Base-by-base conservation (phyloP, 768 basidiomycete species). In the Collybia sordida region DNA sequence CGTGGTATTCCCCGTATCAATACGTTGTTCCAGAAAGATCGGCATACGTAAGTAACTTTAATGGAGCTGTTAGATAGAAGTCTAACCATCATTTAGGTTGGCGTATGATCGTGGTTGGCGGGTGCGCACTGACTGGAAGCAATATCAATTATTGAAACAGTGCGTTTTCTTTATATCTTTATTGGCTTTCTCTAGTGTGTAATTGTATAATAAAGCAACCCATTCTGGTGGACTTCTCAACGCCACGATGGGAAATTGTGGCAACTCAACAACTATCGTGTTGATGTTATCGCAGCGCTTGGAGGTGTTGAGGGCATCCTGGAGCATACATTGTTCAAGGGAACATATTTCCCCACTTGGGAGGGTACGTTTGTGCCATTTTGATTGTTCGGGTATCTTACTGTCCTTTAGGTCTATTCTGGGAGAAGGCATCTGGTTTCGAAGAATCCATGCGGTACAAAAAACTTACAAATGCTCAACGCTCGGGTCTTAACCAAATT, bases 21-120 rank as follows among this genome's bases (percentile, higher is more conserved):
- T 71, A 98, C 96, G 0, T 73, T 99, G 40, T 99, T 98, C 89
- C 96, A 98, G 74, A 97, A 96, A 74, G 96, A 98, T 62, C 83
- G 93, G 14, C 94, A 96, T 56, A 97, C 94, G 77, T 88, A 60
- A 61, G 82, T 72, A 46, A 24, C 43, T 38, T 12, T 15, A 14
- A 42, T 49, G 40, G 9, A 31, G 22, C 17, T 6, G 42, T 46
- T 15, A 11, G 0, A 47, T 44, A 5, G 23, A 11, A 19, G 45
- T 38, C 47, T 25, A 17, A 31, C 19, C n/a, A 46, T 42, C 23
- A 35, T 51, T 28, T 59, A 90, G 87, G 22, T 70, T 99, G 62
- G 97, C 97, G 0, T 99, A 98, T 66, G 97, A 98, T 69, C 96
- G 96, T 67, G 96, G 97, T 59, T 98, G 95, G 96, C 90, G 96